Conservation (phyloP, 1,284 basidiomycete species). For the Cystobasidiaceae sp. region DNA sequence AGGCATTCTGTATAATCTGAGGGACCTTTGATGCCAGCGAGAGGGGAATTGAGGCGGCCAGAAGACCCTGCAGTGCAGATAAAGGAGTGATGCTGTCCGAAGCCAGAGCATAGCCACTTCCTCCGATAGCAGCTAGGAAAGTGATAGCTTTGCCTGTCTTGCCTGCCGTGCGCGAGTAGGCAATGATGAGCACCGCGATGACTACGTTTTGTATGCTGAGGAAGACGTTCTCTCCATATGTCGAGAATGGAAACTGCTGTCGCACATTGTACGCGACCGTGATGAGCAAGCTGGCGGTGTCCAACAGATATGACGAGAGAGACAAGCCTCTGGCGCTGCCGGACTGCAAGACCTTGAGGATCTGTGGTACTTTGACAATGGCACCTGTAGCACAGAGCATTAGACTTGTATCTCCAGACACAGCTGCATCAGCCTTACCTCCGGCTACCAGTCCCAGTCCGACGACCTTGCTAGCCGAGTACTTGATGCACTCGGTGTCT, state of each 20-base stretch:
- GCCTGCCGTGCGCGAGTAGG: slow-evolving; percentile 50
- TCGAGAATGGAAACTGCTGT: slow-evolving; percentile 82
- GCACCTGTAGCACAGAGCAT: slow-evolving; percentile 56
- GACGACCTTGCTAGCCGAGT: slow-evolving; percentile 83
- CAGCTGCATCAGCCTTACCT: neutral
- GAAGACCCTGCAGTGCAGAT: slow-evolving; percentile 52
- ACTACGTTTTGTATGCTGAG: slow-evolving; percentile 56
- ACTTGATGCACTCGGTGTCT: slow-evolving; percentile 82
- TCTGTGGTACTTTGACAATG: slow-evolving; percentile 93
- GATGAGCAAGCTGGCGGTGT: slow-evolving; percentile 50
- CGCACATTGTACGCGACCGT: slow-evolving; percentile 64
- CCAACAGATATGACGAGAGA: slow-evolving; percentile 62
- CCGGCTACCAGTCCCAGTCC: slow-evolving; percentile 86
- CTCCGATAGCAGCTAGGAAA: slow-evolving; percentile 40
- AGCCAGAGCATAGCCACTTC: slow-evolving; percentile 50
- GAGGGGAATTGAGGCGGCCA: slow-evolving; percentile 64
- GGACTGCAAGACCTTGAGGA: slow-evolving; percentile 54
- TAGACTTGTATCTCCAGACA: neutral
- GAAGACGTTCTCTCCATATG: slow-evolving; percentile 91
- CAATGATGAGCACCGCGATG: slow-evolving; percentile 62
- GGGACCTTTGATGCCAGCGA: slow-evolving; percentile 80
- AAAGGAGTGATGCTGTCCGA: slow-evolving; percentile 53
- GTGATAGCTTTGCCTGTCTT: slow-evolving; percentile 32
- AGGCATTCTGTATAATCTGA: slow-evolving; percentile 73
- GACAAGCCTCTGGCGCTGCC: slow-evolving; percentile 78